Percentiles rank a stretch among this genome's conserved stretches.
phyloP scores from a whole-genome alignment of 768 basidiomycete species.

The Termitomyces sp. region DNA sequence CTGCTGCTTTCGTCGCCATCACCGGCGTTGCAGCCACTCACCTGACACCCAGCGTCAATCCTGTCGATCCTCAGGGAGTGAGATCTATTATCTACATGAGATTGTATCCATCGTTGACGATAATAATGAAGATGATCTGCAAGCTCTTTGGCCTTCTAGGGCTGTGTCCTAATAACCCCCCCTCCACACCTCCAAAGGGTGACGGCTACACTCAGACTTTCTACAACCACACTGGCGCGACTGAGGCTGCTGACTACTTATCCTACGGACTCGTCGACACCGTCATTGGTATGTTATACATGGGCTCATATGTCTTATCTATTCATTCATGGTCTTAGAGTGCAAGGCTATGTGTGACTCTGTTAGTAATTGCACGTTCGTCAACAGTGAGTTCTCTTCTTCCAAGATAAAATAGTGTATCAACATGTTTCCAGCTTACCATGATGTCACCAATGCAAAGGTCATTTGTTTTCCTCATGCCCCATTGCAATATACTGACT shows the following conservation, averaged over 20 bases:
- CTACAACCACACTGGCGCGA: constrained; percentile 37
- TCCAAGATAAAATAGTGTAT: neutral
- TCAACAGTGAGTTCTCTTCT: constrained; percentile 32
- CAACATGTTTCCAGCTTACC: constrained; percentile 28
- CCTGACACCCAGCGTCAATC: constrained; percentile 16
- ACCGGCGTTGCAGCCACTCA: constrained; percentile 17
- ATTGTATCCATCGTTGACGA: neutral
- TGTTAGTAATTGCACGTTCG: constrained; percentile 36
- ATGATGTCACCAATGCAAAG: constrained; percentile 46
- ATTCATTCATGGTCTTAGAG: constrained; percentile 19
- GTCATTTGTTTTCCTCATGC: constrained; percentile 11
- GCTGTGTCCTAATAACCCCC: constrained; percentile 28
- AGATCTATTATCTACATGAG: constrained; percentile 1
- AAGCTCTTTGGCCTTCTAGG: constrained; percentile 28
- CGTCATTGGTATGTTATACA: constrained; percentile 28
- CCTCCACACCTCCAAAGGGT: constrained; percentile 11
- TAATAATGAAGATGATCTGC: constrained; percentile 30
- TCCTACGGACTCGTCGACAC: constrained; percentile 44
- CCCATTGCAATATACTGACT: constrained; percentile 2
- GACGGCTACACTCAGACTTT: constrained; percentile 37
- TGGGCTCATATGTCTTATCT: neutral
- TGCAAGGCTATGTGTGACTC: constrained; percentile 43
- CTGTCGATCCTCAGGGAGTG: constrained; percentile 31
- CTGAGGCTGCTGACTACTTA: constrained; percentile 36
- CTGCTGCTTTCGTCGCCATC: constrained; percentile 18